Evolutionary conservation across 352 stramenopile species (phyloP).

Genomic region (Thraustotheca clavata): DNA sequence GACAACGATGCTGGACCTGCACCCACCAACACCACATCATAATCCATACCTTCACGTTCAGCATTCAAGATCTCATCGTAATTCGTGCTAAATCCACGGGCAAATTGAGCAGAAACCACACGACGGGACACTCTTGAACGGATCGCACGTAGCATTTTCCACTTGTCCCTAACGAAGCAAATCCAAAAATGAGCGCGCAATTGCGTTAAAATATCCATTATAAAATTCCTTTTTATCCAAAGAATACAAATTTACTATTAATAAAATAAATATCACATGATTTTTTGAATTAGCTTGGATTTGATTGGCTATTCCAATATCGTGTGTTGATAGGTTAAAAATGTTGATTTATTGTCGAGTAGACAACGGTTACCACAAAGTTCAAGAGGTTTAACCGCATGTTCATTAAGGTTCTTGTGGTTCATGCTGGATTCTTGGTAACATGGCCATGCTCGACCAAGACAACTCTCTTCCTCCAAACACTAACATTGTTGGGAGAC

Average conservation of each 20-base stretch:
- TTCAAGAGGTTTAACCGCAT: neutral
- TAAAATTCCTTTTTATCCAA: too few relatives aligned
- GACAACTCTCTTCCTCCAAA: too few relatives aligned
- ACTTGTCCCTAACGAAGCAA: neutral
- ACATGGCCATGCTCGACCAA: neutral
- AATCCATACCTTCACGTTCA: conserved; percentile 93
- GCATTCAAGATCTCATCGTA: conserved; percentile 46
- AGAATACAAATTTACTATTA: too few relatives aligned
- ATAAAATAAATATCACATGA: too few relatives aligned
- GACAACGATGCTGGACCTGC: conserved; percentile 88
- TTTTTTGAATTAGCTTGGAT: too few relatives aligned
- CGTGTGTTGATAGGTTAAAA: too few relatives aligned
- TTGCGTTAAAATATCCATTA: neutral
- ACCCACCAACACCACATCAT: conserved; percentile 97
- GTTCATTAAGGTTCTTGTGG: neutral
- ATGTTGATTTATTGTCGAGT: too few relatives aligned
- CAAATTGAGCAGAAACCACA: neutral
- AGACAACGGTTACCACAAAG: too few relatives aligned
- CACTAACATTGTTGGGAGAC: too few relatives aligned
- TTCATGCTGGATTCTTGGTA: neutral
- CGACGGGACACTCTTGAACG: conserved; percentile 4
- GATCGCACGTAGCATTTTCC: conserved; percentile 1
- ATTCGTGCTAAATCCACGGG: neutral
- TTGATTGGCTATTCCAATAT: too few relatives aligned
- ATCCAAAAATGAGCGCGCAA: conserved; percentile 1